These are phyloP conservation scores for Casaregolazyma lundiana DNA, from an alignment of 1,139 yeast species.

Conservation along the genomic window DNA sequence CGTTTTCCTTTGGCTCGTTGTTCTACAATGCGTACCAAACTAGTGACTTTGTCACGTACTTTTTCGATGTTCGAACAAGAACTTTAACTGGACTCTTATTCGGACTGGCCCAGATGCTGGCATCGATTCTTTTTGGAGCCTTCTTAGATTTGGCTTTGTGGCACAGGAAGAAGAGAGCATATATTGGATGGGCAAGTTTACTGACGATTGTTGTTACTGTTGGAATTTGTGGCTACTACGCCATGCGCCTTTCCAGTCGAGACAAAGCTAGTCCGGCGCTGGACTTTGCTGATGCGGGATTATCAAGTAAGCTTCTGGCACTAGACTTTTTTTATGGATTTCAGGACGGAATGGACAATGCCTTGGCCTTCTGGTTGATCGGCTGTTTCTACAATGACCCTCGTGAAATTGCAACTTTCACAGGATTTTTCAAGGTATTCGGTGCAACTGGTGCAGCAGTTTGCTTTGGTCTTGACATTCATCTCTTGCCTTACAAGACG, in stretches of 20 bases:
- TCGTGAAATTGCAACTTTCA: constrained; percentile 47
- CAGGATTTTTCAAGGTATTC: constrained; percentile 53
- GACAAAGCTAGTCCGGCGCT: constrained; percentile 41
- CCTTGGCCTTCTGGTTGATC: constrained; percentile 46
- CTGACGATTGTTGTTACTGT: constrained; percentile 41
- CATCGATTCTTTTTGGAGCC: constrained; percentile 44
- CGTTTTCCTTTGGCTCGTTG: constrained; percentile 55
- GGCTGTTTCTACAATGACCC: constrained; percentile 54
- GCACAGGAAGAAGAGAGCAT: constrained; percentile 43
- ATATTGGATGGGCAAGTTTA: constrained; percentile 45
- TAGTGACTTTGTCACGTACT: constrained; percentile 48
- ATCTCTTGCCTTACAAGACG: constrained; percentile 8
- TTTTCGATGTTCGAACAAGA: constrained; percentile 50
- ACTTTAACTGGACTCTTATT: constrained; percentile 52
- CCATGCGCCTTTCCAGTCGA: constrained; percentile 49
- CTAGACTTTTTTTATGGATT: constrained; percentile 53
- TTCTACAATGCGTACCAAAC: constrained; percentile 59
- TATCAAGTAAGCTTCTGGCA: constrained; percentile 51
- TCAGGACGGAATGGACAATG: constrained; percentile 51
- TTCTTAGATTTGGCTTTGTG: constrained; percentile 42
- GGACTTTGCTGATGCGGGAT: constrained; percentile 39
- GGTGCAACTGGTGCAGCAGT: constrained; percentile 56
- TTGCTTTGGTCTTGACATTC: constrained; percentile 40
- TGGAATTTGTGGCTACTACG: constrained; percentile 52
- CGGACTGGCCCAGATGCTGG: constrained; percentile 54